Evolutionary conservation across 73 alveolate genomes (phyloP).

Genomic region (Stentor coeruleus): DNA sequence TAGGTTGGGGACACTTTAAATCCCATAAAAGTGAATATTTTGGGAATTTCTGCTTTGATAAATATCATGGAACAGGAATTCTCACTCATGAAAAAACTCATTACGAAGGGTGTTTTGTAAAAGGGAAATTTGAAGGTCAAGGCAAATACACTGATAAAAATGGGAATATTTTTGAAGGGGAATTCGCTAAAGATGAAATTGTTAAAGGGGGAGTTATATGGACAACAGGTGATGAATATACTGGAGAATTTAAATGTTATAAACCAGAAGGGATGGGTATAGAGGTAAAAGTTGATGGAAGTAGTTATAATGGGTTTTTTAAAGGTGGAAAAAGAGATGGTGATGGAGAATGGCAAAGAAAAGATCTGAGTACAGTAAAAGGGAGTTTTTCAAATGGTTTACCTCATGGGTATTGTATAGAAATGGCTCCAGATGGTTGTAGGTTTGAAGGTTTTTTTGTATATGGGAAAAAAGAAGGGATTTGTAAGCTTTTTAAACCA

Average conservation of each 20-base stretch:
- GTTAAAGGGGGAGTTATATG: neutral
- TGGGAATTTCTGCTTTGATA: neutral
- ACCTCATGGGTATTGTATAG: neutral
- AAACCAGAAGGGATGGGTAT: neutral
- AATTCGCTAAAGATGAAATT: neutral
- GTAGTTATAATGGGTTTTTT: slow-evolving; percentile 58
- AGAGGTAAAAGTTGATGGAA: neutral
- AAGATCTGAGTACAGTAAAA: neutral
- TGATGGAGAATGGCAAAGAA: slow-evolving; percentile 33
- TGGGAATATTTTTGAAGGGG: slow-evolving; percentile 13
- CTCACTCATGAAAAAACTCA: neutral
- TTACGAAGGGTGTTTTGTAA: neutral
- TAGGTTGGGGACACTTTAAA: neutral
- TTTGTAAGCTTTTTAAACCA: slow-evolving; percentile 42
- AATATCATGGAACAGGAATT: neutral
- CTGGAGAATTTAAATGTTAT: slow-evolving; percentile 12
- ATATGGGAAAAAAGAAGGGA: slow-evolving; percentile 59
- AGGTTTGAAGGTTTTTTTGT: slow-evolving; percentile 76
- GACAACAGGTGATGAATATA: slow-evolving; percentile 8
- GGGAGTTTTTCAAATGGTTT: neutral
- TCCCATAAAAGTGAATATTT: neutral
- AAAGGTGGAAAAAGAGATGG: slow-evolving; percentile 59
- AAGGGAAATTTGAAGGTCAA: neutral
- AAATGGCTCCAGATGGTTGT: slow-evolving; percentile 36
- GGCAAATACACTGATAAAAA: neutral